Conservation (phyloP, 2,329 filamentous ascomycete genomes). For the Clonostachys byssicola region DNA sequence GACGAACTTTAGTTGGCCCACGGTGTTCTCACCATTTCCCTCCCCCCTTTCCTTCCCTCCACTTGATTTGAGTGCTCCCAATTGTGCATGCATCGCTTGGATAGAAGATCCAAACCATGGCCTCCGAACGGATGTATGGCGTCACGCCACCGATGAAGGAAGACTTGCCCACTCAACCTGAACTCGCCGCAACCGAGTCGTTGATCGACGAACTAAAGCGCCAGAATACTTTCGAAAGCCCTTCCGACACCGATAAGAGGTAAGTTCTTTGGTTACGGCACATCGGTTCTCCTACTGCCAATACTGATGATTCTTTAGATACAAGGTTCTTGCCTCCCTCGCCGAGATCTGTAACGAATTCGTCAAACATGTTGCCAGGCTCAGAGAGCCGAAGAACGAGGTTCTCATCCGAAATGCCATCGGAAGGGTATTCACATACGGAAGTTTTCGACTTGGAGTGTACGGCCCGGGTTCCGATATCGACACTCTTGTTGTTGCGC, state of each 20-base stretch:
- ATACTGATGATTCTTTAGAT: conserved; percentile 36
- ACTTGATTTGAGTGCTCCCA: too few species aligned
- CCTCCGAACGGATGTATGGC: conserved; percentile 45
- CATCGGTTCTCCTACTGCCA: neutral
- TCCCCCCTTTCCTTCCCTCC: too few species aligned
- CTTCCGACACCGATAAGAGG: conserved; percentile 80
- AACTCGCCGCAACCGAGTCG: conserved; percentile 72
- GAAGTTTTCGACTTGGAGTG: conserved; percentile 91
- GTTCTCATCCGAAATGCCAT: conserved; percentile 78
- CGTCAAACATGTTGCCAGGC: conserved; percentile 73
- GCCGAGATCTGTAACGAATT: conserved; percentile 82
- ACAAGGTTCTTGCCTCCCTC: conserved; percentile 70
- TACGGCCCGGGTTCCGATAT: conserved; percentile 97
- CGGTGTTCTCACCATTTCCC: too few species aligned
- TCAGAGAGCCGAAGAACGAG: conserved; percentile 68
- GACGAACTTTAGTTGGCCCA: too few species aligned
- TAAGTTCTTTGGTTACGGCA: conserved; percentile 24
- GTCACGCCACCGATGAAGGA: conserved; percentile 82
- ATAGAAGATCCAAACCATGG: conserved; percentile 15
- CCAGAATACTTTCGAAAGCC: conserved; percentile 88
- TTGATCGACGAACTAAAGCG: conserved; percentile 80
- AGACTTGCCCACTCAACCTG: conserved; percentile 69
- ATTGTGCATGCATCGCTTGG: too few species aligned
- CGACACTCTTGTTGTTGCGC: conserved; percentile 88
- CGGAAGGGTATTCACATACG: conserved; percentile 93